Evolutionary conservation across 1,284 basidiomycete species (phyloP), one percentile per base, ranked within the genome.

Genomic region (Papiliotrema nemorosa): DNA sequence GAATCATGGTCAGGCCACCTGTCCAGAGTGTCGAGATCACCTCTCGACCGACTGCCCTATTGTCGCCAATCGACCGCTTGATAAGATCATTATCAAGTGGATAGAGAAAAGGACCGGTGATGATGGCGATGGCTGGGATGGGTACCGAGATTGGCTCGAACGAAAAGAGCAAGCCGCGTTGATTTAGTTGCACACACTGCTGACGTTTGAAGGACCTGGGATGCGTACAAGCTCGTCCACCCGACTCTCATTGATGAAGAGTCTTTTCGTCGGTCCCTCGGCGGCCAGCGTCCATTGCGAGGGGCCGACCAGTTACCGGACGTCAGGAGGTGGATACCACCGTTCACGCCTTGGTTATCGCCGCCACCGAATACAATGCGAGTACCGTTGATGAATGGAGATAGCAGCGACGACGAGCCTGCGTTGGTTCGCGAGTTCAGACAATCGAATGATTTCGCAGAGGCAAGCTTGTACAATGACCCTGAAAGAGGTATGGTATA

Each of bases 71-170:
- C 52, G 47, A 22, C n/a, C 27, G 9, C 40, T 54, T n/a, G 43
- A 46, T n/a, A 47, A 36, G 24, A 22, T 50, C 2, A 54, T 54
- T 31, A 40, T 20, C 25, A 50, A 46, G 33, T 54, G 52, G 52
- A 38, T 54, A 4, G 48, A 42, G 18, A 31, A 21, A 16, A 54
- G 50, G 43, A 33, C 34, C 37, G 44, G 26, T 26, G 24, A 16
- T 12, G 12, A 14, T n/a, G 20, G 41, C 6, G 52, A 35, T 22
- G 27, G 39, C 34, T 54, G 52, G 52, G 47, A 54, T 1, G 52
- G 40, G 10, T 31, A 40, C 21, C 34, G 16, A 3, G 52, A 54
- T 7, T 50, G 22, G 22, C 27, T 46, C n/a, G 45, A 53, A 20
- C 16, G 52, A 45, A 31, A 40, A 39, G 52, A 53, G 52, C 46